phyloP scores from a whole-genome alignment of 2,329 filamentous ascomycete species.

The Tolypocladium nubicola region DNA sequence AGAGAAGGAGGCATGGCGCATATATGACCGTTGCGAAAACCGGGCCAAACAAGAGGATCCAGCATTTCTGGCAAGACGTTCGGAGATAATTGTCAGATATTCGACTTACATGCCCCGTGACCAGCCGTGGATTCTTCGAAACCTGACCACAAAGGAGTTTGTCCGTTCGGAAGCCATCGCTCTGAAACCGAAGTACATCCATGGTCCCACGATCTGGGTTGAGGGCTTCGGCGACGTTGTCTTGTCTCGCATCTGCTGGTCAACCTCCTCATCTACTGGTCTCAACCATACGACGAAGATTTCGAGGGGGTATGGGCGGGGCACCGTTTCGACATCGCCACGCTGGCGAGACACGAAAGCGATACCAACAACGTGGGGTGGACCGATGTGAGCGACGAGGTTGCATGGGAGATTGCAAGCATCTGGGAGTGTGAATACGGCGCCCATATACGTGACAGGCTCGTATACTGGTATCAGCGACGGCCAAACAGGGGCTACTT shows the following conservation, averaged over 20 bases:
- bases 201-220: constrained; percentile 1
- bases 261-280: background rate
- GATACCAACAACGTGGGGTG: background rate
- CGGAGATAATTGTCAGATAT: too few relatives aligned
- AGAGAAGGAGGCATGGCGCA: too few relatives aligned
- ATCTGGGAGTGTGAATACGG: background rate
- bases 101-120: background rate
- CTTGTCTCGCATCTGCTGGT: constrained; percentile 6
- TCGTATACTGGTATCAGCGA: too few relatives aligned
- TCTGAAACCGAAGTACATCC: constrained; percentile 2
- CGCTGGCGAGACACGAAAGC: background rate
- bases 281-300: background rate
- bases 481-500: too few relatives aligned
- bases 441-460: too few relatives aligned
- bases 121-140: constrained; percentile 5
- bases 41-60: too few relatives aligned
- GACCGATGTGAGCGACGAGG: constrained; percentile 3
- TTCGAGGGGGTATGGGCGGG: constrained; percentile 4
- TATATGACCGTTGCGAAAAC: too few relatives aligned
- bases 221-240: constrained; percentile 5
- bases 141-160: constrained; percentile 3
- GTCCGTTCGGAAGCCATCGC: constrained; percentile 6
- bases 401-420: constrained; percentile 1
- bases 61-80: too few relatives aligned
- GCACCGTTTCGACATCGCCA: constrained; percentile 6